Conservation (phyloP, 805 yeast species). For the Zygosaccharomyces gambellarensis region DNA sequence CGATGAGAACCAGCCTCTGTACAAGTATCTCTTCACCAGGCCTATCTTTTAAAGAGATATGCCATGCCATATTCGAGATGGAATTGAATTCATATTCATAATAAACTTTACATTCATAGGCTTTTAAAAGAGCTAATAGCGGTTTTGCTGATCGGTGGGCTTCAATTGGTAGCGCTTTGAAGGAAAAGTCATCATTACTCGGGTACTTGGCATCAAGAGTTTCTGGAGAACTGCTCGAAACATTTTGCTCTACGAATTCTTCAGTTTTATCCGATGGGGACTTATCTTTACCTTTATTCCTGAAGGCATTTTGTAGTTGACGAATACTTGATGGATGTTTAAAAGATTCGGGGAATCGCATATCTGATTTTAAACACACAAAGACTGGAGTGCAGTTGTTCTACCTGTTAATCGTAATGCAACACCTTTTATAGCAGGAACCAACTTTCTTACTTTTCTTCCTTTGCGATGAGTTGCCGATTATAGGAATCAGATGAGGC, state of each 20-base stretch:
- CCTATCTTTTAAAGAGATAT: conserved; percentile 9
- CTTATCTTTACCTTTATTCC: neutral
- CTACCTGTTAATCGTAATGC: neutral
- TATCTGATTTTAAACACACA: neutral
- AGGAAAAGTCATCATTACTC: conserved; percentile 2
- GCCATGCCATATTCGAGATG: conserved; percentile 7
- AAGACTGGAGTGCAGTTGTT: neutral
- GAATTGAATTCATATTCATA: conserved; percentile 13
- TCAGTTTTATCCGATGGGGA: neutral
- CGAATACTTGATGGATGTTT: neutral
- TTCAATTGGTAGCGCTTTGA: conserved; percentile 14
- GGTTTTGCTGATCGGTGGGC: conserved; percentile 14
- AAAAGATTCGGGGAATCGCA: neutral
- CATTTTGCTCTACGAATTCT: neutral
- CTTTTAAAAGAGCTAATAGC: conserved; percentile 14
- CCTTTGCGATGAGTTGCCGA: neutral
- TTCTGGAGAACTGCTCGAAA: neutral
- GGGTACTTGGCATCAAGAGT: neutral
- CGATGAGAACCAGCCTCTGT: conserved; percentile 11
- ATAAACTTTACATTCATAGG: conserved; percentile 16
- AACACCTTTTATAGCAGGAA: neutral
- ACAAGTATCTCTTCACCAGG: conserved; percentile 9
- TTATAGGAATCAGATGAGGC: neutral
- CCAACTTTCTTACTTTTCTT: neutral
- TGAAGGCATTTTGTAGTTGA: neutral